Conservation (phyloP, 257 asterid species). For the Ajuga chamaepitys region DNA sequence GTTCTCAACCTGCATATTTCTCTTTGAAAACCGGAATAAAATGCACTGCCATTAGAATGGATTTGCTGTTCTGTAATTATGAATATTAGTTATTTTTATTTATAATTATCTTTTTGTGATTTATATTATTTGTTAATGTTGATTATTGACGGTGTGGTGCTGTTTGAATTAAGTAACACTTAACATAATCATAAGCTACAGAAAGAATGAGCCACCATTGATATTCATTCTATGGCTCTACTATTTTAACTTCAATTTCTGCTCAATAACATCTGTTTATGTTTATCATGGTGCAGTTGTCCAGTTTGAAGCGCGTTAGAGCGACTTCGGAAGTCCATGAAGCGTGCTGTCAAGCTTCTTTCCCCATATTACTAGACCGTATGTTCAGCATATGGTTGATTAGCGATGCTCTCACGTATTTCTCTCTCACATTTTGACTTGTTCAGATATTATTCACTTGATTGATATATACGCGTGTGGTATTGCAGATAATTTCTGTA, state of each 20-base stretch:
- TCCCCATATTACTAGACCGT: too few species aligned
- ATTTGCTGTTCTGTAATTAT: neutral
- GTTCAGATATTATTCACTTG: too few species aligned
- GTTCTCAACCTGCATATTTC: too few species aligned
- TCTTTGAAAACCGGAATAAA: too few species aligned
- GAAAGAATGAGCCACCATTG: neutral
- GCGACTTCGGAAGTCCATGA: neutral
- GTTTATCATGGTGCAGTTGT: conserved; percentile 41
- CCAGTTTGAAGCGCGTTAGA: conserved; percentile 56
- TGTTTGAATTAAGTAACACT: neutral
- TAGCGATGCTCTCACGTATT: too few species aligned
- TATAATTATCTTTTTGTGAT: neutral
- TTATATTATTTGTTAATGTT: neutral
- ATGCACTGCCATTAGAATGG: neutral
- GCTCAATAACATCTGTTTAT: neutral
- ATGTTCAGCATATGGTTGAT: too few species aligned
- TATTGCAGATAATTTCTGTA: too few species aligned
- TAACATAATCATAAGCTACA: conserved; percentile 4
- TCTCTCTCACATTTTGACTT: neutral
- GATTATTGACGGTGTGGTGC: conserved; percentile 6
- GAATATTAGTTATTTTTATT: neutral
- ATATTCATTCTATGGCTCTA: neutral
- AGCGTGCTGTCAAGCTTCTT: neutral
- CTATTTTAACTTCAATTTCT: neutral
- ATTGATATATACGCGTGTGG: too few species aligned